Evolutionary conservation across 192 early-diverging fungal species (phyloP).

Genomic region (Gigaspora rosea): DNA sequence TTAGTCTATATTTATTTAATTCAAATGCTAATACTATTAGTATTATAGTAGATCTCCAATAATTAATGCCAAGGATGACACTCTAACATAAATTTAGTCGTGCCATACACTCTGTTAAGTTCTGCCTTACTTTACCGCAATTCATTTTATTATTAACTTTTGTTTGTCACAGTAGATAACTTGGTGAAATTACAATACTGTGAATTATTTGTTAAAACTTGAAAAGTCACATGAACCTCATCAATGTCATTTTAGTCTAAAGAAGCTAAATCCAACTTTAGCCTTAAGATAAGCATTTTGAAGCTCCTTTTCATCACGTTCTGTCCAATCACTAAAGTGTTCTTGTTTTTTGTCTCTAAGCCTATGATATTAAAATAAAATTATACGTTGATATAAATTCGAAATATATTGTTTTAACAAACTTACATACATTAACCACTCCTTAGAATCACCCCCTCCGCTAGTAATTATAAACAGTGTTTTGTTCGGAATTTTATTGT

Average conservation of each 20-base stretch:
- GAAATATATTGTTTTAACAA: background rate
- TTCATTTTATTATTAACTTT: no score
- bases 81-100: no score
- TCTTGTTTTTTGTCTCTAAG: background rate
- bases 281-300: background rate
- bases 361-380: background rate
- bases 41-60: no score
- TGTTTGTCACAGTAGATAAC: no score
- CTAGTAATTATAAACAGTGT: slow-evolving; percentile 46
- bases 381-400: background rate
- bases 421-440: slow-evolving; percentile 28
- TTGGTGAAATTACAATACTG: no score
- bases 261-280: background rate
- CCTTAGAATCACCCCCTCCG: slow-evolving; percentile 43
- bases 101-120: no score
- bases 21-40: no score
- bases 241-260: background rate
- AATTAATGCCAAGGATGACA: no score
- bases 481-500: slow-evolving; percentile 36
- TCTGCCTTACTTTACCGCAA: no score
- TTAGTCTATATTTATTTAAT: no score
- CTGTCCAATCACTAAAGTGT: background rate
- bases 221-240: no score
- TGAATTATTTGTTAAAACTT: no score
- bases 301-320: background rate